Evolutionary conservation across 1,139 yeast species (phyloP).

Genomic region (Suhomyces anneliseae): DNA sequence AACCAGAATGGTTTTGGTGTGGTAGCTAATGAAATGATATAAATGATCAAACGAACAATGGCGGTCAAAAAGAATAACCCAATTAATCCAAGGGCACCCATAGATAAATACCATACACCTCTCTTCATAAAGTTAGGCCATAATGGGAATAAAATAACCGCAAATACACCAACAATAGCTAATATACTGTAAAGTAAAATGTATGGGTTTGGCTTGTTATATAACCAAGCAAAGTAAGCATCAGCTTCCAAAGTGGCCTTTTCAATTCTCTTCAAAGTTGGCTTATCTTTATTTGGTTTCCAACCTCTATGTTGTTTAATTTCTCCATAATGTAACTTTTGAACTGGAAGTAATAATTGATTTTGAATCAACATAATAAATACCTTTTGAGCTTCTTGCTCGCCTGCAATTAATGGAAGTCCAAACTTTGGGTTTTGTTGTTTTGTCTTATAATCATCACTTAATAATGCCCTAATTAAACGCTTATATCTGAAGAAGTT

Average conservation of each 20-base stretch:
- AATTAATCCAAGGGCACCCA: conserved; percentile 72
- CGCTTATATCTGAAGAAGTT: conserved; percentile 90
- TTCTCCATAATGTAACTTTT: conserved; percentile 69
- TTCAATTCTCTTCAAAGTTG: conserved; percentile 63
- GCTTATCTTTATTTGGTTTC: conserved; percentile 72
- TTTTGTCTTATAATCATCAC: conserved; percentile 66
- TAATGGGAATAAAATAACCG: conserved; percentile 85
- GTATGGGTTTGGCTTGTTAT: conserved; percentile 72
- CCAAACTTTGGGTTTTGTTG: conserved; percentile 53
- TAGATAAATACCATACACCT: conserved; percentile 88
- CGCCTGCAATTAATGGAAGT: conserved; percentile 56
- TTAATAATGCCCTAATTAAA: conserved; percentile 71
- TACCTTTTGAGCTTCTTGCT: conserved; percentile 59
- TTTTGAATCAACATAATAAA: conserved; percentile 70
- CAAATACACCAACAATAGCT: conserved; percentile 66
- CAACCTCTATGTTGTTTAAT: conserved; percentile 60
- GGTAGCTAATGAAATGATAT: conserved; percentile 58
- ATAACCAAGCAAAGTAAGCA: conserved; percentile 84
- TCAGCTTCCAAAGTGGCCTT: conserved; percentile 76
- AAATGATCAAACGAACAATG: conserved; percentile 72
- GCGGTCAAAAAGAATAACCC: conserved; percentile 79
- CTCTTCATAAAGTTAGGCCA: conserved; percentile 92
- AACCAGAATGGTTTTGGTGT: conserved; percentile 83
- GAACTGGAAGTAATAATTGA: conserved; percentile 73
- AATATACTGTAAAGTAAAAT: conserved; percentile 63